Evolutionary conservation across 2,329 filamentous ascomycete species (phyloP).

Genomic region (Saccharata proteae): DNA sequence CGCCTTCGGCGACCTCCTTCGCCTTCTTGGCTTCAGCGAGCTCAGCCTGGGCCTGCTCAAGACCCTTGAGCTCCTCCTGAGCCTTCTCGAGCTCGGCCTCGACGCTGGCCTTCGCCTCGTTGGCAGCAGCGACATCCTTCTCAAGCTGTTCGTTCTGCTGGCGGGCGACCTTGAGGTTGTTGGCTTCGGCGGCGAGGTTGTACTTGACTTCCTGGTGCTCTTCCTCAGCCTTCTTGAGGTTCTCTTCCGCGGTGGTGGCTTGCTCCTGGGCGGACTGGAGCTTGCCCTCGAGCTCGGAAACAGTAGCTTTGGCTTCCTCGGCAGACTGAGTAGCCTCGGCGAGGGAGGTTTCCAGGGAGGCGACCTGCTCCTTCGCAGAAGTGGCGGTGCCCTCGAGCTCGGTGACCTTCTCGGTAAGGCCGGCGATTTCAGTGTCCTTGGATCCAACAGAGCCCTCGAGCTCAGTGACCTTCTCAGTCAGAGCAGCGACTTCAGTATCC

Average conservation of each 20-base stretch:
- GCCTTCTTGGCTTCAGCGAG: constrained; percentile 4
- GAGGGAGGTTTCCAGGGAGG: constrained; percentile 6
- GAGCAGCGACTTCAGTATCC: constrained; percentile 5
- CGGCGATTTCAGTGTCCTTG: constrained; percentile 4
- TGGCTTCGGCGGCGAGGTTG: background rate
- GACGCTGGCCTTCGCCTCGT: constrained; percentile 3
- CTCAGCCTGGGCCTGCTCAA: constrained; percentile 1
- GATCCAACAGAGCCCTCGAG: constrained; percentile 11
- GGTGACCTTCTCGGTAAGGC: constrained; percentile 10
- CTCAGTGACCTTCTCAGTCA: constrained; percentile 15
- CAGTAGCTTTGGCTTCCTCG: constrained; percentile 3
- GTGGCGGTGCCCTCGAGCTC: constrained; percentile 6
- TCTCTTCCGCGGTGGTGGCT: constrained; percentile 4
- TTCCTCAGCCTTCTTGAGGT: constrained; percentile 5
- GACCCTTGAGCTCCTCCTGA: constrained; percentile 1
- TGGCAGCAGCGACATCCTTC: constrained; percentile 4
- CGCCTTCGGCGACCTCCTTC: constrained; percentile 2
- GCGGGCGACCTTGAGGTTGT: background rate
- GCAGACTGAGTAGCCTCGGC: constrained; percentile 5
- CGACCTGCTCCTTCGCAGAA: constrained; percentile 5
- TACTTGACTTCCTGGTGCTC: constrained; percentile 2
- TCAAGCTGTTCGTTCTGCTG: constrained; percentile 6
- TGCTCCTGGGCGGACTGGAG: constrained; percentile 6
- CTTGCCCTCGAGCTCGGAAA: constrained; percentile 4
- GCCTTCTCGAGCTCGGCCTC: constrained; percentile 3